Base-by-base conservation (phyloP, 805 yeast genomes). In the Suhomyces kilbournensis region DNA sequence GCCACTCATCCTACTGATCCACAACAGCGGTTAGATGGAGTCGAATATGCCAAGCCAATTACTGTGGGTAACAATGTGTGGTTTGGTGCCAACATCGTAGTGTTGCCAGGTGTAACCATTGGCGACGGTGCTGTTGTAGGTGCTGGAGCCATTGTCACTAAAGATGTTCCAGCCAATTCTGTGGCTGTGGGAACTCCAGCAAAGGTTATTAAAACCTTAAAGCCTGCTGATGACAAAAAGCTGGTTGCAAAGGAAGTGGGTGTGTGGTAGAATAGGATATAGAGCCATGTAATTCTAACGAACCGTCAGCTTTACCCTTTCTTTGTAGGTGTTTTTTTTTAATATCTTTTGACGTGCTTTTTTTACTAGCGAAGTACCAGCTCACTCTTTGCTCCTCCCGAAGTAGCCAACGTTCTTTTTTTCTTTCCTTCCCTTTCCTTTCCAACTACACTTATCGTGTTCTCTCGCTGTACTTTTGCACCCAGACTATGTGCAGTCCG, bases 121-220 rank as follows among this genome's bases (percentile, higher is more conserved):
- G 92, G 91, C 12, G 80, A 81, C 47, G 79, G 80, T 8, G 75
- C 77, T 3, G 82, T 83, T 1, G 73, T 86, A 43, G 92, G 85
- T 2, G 89, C 91, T 3, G 90, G 89, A 3, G 70, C 85, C 7
- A 84, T 85, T 2, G 90, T 87, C 20, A 76, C 78, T 17, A 80
- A 71, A 51, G 81, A 77, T 53, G 78, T 86, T 26, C 85, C 87
- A 0, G 69, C 79, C 2, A 70, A 76, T 53, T 69, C 79, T 0
- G 79, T 85, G 15, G 85, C 79, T 12, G 86, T 72, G n/a, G 92
- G 92, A 0, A 74, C 75, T 19, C 92, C 90, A 0, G 86, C 83
- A 6, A 72, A 67, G 54, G 78, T 82, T 9, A 62, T 80, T 35
- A 71, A 68, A 52, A 60, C 57, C 17, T 57, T 68, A 59, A 57